Conservation (phyloP, 2,329 filamentous ascomycete genomes). For the Trichoderma sp. region DNA sequence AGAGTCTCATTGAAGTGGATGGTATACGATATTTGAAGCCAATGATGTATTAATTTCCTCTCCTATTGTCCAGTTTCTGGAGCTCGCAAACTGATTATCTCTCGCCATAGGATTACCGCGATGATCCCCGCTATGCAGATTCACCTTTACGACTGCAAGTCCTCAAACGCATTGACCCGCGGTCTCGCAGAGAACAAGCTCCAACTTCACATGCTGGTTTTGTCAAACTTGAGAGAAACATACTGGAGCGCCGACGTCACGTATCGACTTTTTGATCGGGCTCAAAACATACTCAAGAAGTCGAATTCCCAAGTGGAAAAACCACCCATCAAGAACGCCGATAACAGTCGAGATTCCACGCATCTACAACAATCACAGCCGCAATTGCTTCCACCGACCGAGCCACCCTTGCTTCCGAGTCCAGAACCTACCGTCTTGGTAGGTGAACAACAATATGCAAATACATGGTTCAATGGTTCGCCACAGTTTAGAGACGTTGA, state of each 20-base stretch:
- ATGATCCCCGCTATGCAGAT: conserved; percentile 10
- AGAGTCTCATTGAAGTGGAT: conserved; percentile 5
- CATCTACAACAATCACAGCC: neutral
- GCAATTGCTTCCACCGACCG: neutral
- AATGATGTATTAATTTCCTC: neutral
- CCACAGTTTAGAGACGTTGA: neutral
- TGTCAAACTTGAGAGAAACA: neutral
- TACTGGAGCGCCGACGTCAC: conserved; percentile 7
- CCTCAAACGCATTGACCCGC: neutral
- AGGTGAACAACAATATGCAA: neutral
- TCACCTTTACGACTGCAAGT: conserved; percentile 8
- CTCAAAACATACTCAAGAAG: neutral
- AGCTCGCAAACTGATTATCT: neutral
- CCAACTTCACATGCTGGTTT: neutral
- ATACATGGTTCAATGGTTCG: neutral
- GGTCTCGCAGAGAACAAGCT: conserved; percentile 2
- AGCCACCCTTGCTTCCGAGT: neutral
- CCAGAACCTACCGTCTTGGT: neutral
- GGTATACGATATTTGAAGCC: neutral
- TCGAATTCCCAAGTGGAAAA: neutral
- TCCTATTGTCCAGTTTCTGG: neutral
- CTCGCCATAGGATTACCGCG: neutral
- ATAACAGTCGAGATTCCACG: neutral
- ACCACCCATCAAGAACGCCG: neutral
- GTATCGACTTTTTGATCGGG: neutral